Percentiles rank a stretch among this genome's conserved stretches.
Evolutionary conservation across 139 green algal species (phyloP).

Genomic region (Chlorella sorokiniana): DNA sequence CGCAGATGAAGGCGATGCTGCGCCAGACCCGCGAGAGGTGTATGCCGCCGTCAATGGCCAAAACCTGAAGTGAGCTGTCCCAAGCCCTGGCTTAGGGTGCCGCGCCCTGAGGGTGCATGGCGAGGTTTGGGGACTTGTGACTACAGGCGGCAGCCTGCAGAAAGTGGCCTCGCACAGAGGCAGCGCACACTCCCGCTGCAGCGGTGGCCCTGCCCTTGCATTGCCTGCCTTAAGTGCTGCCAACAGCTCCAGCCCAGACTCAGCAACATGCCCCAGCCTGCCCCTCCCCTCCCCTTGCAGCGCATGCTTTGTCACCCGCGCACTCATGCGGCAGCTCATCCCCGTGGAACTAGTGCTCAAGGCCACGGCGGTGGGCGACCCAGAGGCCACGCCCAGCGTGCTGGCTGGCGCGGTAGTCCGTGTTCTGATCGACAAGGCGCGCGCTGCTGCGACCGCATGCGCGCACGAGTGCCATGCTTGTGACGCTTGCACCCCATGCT

Average conservation of each 20-base stretch:
- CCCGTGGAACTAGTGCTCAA: constrained; percentile 20
- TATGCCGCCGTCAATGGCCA: neutral
- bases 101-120: neutral
- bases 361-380: neutral
- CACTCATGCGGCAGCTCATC: constrained; percentile 16
- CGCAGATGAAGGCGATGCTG: constrained; percentile 18
- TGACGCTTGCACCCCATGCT: neutral
- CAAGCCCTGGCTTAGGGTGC: too few species aligned
- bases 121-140: neutral
- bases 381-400: neutral
- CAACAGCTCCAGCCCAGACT: neutral
- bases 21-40: constrained; percentile 15
- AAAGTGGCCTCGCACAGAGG: neutral
- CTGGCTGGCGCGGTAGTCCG: constrained; percentile 23
- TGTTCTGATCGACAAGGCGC: constrained; percentile 13
- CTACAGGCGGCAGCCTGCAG: neutral
- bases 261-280: neutral
- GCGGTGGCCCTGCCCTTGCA: neutral
- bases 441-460: neutral
- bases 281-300: neutral
- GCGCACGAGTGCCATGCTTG: neutral
- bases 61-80: neutral
- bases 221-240: neutral
- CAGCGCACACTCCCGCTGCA: neutral
- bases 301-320: constrained; percentile 16